phyloP scores from a whole-genome alignment of 2,329 filamentous ascomycete species.

The Colletotrichum neosansevieriae region DNA sequence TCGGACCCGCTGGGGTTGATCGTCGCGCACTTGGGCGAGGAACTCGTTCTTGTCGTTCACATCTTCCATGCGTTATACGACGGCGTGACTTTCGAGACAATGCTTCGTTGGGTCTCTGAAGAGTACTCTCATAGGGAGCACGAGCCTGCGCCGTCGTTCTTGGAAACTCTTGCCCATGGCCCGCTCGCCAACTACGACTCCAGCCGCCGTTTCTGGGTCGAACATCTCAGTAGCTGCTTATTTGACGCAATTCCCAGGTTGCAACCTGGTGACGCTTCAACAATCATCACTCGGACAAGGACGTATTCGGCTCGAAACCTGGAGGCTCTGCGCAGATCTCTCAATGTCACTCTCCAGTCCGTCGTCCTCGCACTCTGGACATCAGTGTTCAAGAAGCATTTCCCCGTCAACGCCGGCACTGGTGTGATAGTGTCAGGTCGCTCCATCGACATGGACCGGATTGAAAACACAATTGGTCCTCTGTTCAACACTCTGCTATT shows the following conservation, averaged over 20 bases:
- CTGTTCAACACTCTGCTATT: constrained; percentile 92
- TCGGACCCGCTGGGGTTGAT: constrained; percentile 65
- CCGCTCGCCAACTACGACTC: constrained; percentile 66
- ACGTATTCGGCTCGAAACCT: constrained; percentile 50
- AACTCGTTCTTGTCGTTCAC: constrained; percentile 66
- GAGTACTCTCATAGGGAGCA: constrained; percentile 58
- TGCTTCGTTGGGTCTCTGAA: constrained; percentile 70
- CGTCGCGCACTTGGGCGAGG: constrained; percentile 48
- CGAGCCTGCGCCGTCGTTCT: constrained; percentile 65
- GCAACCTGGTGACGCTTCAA: constrained; percentile 25
- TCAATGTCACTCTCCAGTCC: constrained; percentile 83
- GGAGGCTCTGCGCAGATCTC: constrained; percentile 63
- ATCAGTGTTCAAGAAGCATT: constrained; percentile 67
- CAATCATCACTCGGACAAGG: constrained; percentile 20
- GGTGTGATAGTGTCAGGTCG: constrained; percentile 86
- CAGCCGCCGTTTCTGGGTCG: constrained; percentile 74
- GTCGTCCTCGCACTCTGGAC: constrained; percentile 83
- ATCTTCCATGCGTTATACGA: constrained; percentile 93
- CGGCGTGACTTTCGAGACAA: constrained; percentile 78
- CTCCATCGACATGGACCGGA: constrained; percentile 73
- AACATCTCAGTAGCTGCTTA: constrained; percentile 59
- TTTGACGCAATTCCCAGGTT: constrained; percentile 42
- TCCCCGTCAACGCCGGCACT: constrained; percentile 64
- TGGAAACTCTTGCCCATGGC: constrained; percentile 76
- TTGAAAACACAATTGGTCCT: constrained; percentile 80